phyloP scores from a whole-genome alignment of 164 flowering plant species.

The Brasenia schreberi region DNA sequence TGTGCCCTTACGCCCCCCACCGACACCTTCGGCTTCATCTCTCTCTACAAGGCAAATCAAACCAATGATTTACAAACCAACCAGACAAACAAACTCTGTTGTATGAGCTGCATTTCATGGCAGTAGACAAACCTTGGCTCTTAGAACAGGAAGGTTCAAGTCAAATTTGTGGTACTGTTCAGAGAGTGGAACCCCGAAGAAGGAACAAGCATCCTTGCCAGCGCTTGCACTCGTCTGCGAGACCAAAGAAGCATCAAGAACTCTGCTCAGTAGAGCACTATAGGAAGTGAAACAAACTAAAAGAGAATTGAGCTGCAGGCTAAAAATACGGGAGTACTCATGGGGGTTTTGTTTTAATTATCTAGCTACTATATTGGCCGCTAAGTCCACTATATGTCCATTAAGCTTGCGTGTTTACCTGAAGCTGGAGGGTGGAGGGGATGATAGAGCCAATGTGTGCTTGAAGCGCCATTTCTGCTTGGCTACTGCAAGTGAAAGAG shows the following conservation, averaged over 20 bases:
- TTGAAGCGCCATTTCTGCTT: slow-evolving; percentile 56
- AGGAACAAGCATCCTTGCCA: slow-evolving; percentile 40
- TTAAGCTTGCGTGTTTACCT: slow-evolving; percentile 4
- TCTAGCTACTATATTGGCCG: too few relatives aligned
- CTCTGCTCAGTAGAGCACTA: background rate
- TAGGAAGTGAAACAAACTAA: background rate
- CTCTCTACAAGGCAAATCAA: slow-evolving; percentile 22
- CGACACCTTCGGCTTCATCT: slow-evolving; percentile 20
- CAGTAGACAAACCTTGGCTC: slow-evolving; percentile 34
- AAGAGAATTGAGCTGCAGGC: background rate
- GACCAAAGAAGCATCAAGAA: background rate
- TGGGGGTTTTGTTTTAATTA: too few relatives aligned
- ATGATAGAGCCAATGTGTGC: slow-evolving; percentile 44
- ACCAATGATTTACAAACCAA: background rate
- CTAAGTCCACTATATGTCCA: background rate
- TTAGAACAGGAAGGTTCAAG: slow-evolving; percentile 27
- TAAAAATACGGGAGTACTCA: background rate
- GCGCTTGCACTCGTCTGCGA: slow-evolving; percentile 43
- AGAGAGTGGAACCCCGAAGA: slow-evolving; percentile 48
- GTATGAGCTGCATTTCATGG: background rate
- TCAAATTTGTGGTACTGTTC: slow-evolving; percentile 43
- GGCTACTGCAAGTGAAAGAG: too few relatives aligned
- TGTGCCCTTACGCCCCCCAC: slow-evolving; percentile 47
- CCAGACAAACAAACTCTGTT: background rate
- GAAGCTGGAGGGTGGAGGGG: slow-evolving; percentile 41